Base-by-base conservation (phyloP, 108 stramenopile species). In the Seminavis robusta region DNA sequence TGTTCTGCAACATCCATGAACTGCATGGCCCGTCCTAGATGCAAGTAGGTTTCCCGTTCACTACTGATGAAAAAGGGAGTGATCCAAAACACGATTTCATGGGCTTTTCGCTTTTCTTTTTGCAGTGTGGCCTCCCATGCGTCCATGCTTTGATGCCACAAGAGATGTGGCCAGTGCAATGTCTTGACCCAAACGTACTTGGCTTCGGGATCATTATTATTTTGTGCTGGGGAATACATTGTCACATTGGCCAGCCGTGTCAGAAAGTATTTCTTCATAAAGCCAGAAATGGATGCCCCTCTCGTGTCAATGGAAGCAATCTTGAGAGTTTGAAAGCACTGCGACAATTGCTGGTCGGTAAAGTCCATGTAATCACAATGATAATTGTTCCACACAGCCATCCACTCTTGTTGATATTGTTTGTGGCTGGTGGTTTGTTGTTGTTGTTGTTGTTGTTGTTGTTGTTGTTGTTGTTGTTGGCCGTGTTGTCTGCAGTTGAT, bases 331-430 rank as follows among this genome's bases (percentile, higher is more conserved):
- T 61, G 29, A 1, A 71, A 27, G 4, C 70, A 70, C 48, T 52
- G 36, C 31, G 59, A 63, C 17, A 64, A 40, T 28, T 65, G 42
- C 15, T 15, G 24, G 37, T 59, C 51, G 10, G 62, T 49, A 37
- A 65, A 40, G 15, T 74, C 64, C 1, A 36, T 26, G 28, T 67
- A 71, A n/a, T 24, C 16, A 33, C 75, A 76, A 15, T 38, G 25
- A 10, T 71, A 67, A 15, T 32, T 28, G 34, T 51, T 31, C 65
- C 65, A 76, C 34, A 38, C 52, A 20, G 60, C 70, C 15, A 51
- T 57, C 52, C 51, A 70, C 48, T 52, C 43, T 1, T 33, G 30
- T 5, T 52, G 43, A 26, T 47, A 33, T 33, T 40, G 40, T 3
- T 62, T 24, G 33, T 39, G 40, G 32, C 53, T n/a, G n/a, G n/a